These are phyloP conservation scores for Capsaspora owczarzaki DNA, from an alignment of 78 protist genomes.

Conservation along the genomic window DNA sequence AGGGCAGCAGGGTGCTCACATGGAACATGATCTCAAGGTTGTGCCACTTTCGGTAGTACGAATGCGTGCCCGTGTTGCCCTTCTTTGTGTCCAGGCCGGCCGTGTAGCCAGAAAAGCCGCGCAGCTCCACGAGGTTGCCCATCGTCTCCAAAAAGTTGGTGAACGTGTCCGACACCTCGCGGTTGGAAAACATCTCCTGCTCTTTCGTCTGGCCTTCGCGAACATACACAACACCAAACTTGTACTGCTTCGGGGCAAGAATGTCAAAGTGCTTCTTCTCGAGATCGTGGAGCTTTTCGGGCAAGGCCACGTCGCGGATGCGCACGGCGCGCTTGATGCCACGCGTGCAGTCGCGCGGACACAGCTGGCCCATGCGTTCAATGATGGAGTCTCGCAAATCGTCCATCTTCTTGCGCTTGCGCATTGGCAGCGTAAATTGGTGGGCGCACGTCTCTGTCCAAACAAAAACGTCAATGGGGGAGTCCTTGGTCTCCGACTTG, in stretches of 20 bases:
- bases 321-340: no score
- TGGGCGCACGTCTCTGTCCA: no score
- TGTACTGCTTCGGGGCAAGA: slow-evolving; percentile 14
- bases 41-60: background rate
- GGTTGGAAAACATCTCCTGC: slow-evolving; percentile 45
- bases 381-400: no score
- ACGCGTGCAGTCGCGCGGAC: no score
- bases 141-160: slow-evolving; percentile 34
- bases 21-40: slow-evolving; percentile 57
- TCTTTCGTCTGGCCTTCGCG: slow-evolving; percentile 43
- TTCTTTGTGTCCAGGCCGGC: slow-evolving; percentile 54
- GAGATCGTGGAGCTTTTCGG: background rate
- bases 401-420: no score
- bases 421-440: no score
- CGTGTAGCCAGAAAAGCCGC: slow-evolving; percentile 43
- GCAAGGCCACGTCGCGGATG: no score
- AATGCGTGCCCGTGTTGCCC: background rate
- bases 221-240: slow-evolving; percentile 57
- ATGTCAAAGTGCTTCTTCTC: background rate
- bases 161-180: background rate
- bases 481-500: no score
- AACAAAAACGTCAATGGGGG: no score
- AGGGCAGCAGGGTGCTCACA: slow-evolving; percentile 42
- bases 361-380: no score
- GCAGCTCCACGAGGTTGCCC: slow-evolving; percentile 37